These are phyloP conservation scores for Elsinoe arachidis DNA, from an alignment of 2,329 filamentous ascomycete genomes.

Conservation along the genomic window DNA sequence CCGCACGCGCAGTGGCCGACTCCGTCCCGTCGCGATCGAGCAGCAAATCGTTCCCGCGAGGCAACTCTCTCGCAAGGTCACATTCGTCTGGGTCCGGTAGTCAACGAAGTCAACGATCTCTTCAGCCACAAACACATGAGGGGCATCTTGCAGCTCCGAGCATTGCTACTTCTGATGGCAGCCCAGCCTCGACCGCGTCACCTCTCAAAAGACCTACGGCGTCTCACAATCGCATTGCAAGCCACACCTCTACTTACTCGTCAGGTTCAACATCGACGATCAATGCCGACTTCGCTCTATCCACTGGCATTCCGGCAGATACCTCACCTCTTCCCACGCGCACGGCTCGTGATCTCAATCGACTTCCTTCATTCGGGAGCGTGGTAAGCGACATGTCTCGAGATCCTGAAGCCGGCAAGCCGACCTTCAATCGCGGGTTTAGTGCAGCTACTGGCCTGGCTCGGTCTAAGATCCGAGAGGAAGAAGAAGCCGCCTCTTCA, in stretches of 20 bases:
- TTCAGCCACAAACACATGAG: conserved; percentile 10
- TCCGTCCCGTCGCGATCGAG: conserved; percentile 10
- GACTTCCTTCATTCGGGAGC: conserved; percentile 80
- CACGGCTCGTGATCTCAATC: conserved; percentile 52
- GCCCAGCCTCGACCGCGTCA: background rate
- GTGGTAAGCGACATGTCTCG: conserved; percentile 66
- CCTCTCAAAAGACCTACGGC: conserved; percentile 44
- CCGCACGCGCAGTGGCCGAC: conserved; percentile 5
- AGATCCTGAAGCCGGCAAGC: conserved; percentile 33
- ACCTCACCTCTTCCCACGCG: conserved; percentile 26
- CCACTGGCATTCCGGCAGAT: conserved; percentile 68
- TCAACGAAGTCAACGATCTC: conserved; percentile 5
- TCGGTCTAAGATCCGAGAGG: conserved; percentile 41
- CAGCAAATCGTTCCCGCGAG: conserved; percentile 1
- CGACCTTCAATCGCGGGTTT: conserved; percentile 22
- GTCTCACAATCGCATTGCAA: conserved; percentile 46
- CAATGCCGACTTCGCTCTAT: conserved; percentile 70
- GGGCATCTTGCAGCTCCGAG: conserved; percentile 19
- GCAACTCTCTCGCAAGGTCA: background rate
- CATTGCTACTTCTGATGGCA: conserved; percentile 19
- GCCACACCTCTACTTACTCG: conserved; percentile 52
- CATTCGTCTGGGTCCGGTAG: conserved; percentile 1
- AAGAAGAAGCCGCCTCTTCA: conserved; percentile 42
- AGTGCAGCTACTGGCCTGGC: conserved; percentile 34
- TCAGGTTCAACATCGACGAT: conserved; percentile 66